Base-by-base conservation (phyloP, 163 green algal species). In the Prototheca stagnorum region DNA sequence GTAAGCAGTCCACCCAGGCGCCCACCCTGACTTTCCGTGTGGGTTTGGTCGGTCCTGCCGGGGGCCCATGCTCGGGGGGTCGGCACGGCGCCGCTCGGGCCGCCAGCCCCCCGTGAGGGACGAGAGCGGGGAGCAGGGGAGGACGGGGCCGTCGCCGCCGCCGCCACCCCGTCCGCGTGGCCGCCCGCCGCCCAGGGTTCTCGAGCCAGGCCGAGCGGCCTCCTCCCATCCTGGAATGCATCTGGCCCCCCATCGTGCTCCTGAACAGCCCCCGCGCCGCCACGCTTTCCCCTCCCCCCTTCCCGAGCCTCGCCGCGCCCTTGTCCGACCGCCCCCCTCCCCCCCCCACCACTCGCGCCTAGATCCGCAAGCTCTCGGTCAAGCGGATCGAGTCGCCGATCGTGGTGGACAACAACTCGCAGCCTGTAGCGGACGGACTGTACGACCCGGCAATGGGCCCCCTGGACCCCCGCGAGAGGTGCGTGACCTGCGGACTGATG, bases 371-470 rank as follows among this genome's bases (percentile, higher is more conserved):
- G 53, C 57, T 95, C 12, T 91, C 75, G 51, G 85, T 93, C 4
- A 89, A 90, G 67, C 63, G 72, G 24, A 69, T 97, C 23, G 73
- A 66, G 1, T 80, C 54, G 34, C 83, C 87, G 0, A 61, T 94
- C 20, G 73, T 85, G 3, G 92, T 86, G 33, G 82, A 95, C 54
- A 83, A 77, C 44, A 53, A 86, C 21, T 79, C 72, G 28, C 77
- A 86, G 44, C 51, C 84, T 2, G 53, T 93, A 0, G 42, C 54
- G n/a, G 74, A 79, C 5, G 90, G 90, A 4, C 75, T 96, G 7
- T 96, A 95, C 53, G 90, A 98, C 61, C 56, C 73, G 2, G 74
- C 77, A 0, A 54, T 98, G 49, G 90, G 90, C 0, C 84, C 88
- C 19, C 42, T 73, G 46, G 72, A 77, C 16, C 35, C 34, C 1